A percentile compares a stretch with the other conserved stretches of the same genome.
Conservation (phyloP, 345 rosid species). For the Clausena lansium region DNA sequence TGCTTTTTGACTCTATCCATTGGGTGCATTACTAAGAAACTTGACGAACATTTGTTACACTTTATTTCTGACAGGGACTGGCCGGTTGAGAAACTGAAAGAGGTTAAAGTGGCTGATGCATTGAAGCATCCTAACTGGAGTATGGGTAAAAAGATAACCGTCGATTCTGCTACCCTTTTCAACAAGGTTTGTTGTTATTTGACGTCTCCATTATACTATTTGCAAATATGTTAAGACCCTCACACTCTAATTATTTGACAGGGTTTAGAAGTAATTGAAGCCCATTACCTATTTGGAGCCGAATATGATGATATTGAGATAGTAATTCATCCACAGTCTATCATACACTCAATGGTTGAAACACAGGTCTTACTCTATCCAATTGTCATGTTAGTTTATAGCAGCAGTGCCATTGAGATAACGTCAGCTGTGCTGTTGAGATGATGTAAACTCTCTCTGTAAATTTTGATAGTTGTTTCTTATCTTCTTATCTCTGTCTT, state of each 20-base stretch:
- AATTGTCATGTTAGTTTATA: neutral
- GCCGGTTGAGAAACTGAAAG: slow-evolving; percentile 96
- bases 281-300: slow-evolving; percentile 92
- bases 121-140: slow-evolving; percentile 97
- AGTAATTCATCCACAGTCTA: slow-evolving; percentile 90
- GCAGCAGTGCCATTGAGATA: neutral
- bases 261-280: slow-evolving; percentile 99
- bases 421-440: too few species aligned
- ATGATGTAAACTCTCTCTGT: neutral
- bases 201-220: neutral
- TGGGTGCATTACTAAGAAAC: neutral
- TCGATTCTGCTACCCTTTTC: slow-evolving; percentile 98
- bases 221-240: neutral
- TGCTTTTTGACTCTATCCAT: neutral
- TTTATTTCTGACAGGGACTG: slow-evolving; percentile 53
- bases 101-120: slow-evolving; percentile 90
- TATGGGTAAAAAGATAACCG: slow-evolving; percentile 97
- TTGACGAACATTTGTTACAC: slow-evolving; percentile 13
- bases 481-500: slow-evolving; percentile 1
- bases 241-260: slow-evolving; percentile 26
- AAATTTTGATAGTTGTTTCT: neutral
- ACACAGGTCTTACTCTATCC: slow-evolving; percentile 59
- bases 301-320: slow-evolving; percentile 88
- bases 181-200: slow-evolving; percentile 58
- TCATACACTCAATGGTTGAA: slow-evolving; percentile 94